Conservation (phyloP, 306 rosid genomes). For the Lathyrus sativus region DNA sequence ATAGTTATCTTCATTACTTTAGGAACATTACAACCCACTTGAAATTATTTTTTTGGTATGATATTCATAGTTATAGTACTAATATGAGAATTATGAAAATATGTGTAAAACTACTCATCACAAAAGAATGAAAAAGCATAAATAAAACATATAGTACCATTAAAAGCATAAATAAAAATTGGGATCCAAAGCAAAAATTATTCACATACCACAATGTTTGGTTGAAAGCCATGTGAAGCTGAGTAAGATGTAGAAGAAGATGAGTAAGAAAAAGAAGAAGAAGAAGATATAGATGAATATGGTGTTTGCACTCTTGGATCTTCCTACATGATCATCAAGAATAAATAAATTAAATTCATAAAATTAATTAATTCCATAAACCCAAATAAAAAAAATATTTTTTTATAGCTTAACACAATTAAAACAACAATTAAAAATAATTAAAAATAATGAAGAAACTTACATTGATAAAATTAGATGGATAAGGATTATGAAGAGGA, state of each 20-base stretch:
- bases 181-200: conserved; percentile 34
- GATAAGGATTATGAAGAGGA: conserved; percentile 51
- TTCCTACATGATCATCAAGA: conserved; percentile 50
- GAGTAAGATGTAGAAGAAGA: conserved; percentile 79
- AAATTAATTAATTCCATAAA: not conserved
- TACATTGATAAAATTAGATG: conserved; percentile 63
- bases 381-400: not conserved
- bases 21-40: conserved; percentile 30
- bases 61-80: conserved; percentile 14
- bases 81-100: conserved; percentile 31
- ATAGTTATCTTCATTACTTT: conserved; percentile 29
- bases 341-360: not conserved
- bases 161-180: conserved; percentile 29
- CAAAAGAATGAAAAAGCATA: conserved; percentile 11
- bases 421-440: not conserved
- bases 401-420: not conserved
- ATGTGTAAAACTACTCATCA: conserved; percentile 34
- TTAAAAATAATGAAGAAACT: conserved; percentile 7
- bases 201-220: conserved; percentile 66
- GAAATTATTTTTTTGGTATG: conserved; percentile 20
- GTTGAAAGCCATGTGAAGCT: conserved; percentile 68
- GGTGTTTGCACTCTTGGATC: conserved; percentile 73
- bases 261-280: conserved; percentile 75
- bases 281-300: conserved; percentile 63
- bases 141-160: conserved; percentile 30